Conservation (phyloP, 192 early-diverging fungal genomes). For the Mortierella hygrophila region DNA sequence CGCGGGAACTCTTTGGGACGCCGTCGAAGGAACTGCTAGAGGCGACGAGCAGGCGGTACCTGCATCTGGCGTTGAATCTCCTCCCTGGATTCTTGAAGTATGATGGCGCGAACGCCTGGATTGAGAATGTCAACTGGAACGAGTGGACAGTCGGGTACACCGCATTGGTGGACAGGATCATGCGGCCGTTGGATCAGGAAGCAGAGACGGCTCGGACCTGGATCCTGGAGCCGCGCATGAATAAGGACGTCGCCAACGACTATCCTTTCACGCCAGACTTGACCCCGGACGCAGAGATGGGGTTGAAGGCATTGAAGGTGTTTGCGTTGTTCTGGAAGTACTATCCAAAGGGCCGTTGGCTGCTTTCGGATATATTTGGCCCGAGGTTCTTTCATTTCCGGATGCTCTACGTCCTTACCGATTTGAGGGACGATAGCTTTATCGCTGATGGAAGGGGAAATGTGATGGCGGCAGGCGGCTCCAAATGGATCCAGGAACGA, state of each 20-base stretch:
- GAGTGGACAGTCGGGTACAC: slow-evolving; percentile 31
- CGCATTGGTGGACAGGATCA: slow-evolving; percentile 31
- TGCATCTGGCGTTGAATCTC: slow-evolving; percentile 1
- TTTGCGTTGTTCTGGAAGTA: slow-evolving; percentile 40
- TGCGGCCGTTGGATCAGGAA: slow-evolving; percentile 27
- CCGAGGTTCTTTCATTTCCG: slow-evolving; percentile 23
- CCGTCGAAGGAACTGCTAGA: neutral
- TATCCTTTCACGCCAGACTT: neutral
- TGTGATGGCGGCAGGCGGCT: neutral
- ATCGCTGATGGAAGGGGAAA: neutral
- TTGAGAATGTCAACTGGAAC: slow-evolving; percentile 12
- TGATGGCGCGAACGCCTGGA: neutral
- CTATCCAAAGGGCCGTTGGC: slow-evolving; percentile 9
- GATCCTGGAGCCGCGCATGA: neutral
- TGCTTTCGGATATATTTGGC: slow-evolving; percentile 28
- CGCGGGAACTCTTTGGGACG: slow-evolving; percentile 10
- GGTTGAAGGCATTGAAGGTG: slow-evolving; percentile 17
- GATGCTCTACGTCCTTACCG: slow-evolving; percentile 19
- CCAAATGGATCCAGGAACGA: slow-evolving; percentile 13
- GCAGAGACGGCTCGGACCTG: neutral
- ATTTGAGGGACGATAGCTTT: neutral
- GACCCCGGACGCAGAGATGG: slow-evolving; percentile 6
- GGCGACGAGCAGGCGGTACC: slow-evolving; percentile 11
- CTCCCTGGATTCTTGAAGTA: slow-evolving; percentile 15
- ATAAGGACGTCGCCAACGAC: neutral